These are phyloP conservation scores for Fusarium sp. DNA, from an alignment of 2,329 filamentous ascomycete species.

Conservation along the genomic window DNA sequence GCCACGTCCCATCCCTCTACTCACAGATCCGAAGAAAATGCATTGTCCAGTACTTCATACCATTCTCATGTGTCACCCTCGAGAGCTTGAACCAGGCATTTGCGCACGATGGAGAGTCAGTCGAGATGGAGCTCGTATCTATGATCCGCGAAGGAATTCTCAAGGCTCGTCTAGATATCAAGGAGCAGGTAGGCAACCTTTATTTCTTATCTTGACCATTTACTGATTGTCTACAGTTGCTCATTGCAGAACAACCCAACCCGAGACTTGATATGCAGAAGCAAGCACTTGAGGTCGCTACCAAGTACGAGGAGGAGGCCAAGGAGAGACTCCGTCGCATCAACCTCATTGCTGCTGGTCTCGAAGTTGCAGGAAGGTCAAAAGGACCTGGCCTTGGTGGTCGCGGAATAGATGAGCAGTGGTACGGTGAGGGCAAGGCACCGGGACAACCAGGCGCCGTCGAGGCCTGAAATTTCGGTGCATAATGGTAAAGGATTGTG, in stretches of 20 bases:
- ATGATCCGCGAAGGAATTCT: slow-evolving; percentile 81
- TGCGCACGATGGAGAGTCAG: slow-evolving; percentile 66
- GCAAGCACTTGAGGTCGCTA: slow-evolving; percentile 72
- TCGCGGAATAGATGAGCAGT: slow-evolving; percentile 44
- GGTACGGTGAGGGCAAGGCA: slow-evolving; percentile 45
- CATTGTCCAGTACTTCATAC: slow-evolving; percentile 90
- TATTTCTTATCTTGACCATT: not conserved
- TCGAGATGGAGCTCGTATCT: slow-evolving; percentile 77
- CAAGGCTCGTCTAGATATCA: slow-evolving; percentile 83
- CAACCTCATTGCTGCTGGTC: slow-evolving; percentile 76
- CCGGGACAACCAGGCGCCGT: slow-evolving; percentile 2
- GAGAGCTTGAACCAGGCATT: slow-evolving; percentile 83
- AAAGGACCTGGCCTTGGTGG: slow-evolving; percentile 14
- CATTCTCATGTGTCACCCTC: slow-evolving; percentile 88
- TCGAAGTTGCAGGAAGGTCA: slow-evolving; percentile 66
- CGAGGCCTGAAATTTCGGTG: slow-evolving; percentile 11
- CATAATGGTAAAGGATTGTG: not conserved
- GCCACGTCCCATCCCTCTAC: slow-evolving; percentile 77
- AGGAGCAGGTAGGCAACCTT: slow-evolving; percentile 68
- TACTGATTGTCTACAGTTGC: slow-evolving; percentile 58
- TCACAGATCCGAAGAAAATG: slow-evolving; percentile 84
- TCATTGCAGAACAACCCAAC: slow-evolving; percentile 76
- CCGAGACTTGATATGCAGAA: slow-evolving; percentile 75
- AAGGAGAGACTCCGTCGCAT: slow-evolving; percentile 80
- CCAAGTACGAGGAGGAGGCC: slow-evolving; percentile 77